Percentiles rank a stretch among this genome's conserved stretches.
phyloP scores from a whole-genome alignment of 2,329 filamentous ascomycete genomes.

The Elsinoe batatas region DNA sequence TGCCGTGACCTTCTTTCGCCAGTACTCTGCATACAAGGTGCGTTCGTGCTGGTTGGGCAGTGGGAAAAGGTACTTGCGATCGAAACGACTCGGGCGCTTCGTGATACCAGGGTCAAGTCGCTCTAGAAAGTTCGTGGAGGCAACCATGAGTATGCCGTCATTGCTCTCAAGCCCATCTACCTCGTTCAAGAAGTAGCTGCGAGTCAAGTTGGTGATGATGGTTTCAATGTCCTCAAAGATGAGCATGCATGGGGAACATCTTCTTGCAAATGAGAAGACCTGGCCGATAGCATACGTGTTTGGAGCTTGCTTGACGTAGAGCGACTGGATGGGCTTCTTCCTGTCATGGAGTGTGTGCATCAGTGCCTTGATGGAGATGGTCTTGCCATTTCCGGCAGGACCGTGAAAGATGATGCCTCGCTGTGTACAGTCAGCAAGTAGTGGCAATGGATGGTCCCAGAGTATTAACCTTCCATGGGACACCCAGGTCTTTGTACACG shows the following conservation, averaged over 20 bases:
- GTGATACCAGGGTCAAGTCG: slow-evolving; percentile 53
- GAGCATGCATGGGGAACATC: slow-evolving; percentile 57
- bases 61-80: slow-evolving; percentile 57
- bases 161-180: slow-evolving; percentile 61
- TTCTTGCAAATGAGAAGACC: slow-evolving; percentile 51
- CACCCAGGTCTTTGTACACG: slow-evolving; percentile 34
- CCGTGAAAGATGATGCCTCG: slow-evolving; percentile 37
- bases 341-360: slow-evolving; percentile 35
- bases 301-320: slow-evolving; percentile 32
- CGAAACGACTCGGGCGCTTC: slow-evolving; percentile 57
- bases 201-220: slow-evolving; percentile 49
- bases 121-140: slow-evolving; percentile 43
- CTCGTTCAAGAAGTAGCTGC: slow-evolving; percentile 64
- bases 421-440: not conserved
- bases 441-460: not conserved
- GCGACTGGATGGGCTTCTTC: slow-evolving; percentile 28
- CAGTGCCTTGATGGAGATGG: slow-evolving; percentile 35
- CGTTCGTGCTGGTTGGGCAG: slow-evolving; percentile 39
- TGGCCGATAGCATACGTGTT: slow-evolving; percentile 36
- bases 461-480: slow-evolving; percentile 34
- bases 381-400: slow-evolving; percentile 35
- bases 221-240: slow-evolving; percentile 65
- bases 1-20: slow-evolving; percentile 45
- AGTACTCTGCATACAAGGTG: slow-evolving; percentile 51
- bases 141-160: slow-evolving; percentile 57